phyloP scores from a whole-genome alignment of 331 rosid genomes.

The Telfairia occidentalis region DNA sequence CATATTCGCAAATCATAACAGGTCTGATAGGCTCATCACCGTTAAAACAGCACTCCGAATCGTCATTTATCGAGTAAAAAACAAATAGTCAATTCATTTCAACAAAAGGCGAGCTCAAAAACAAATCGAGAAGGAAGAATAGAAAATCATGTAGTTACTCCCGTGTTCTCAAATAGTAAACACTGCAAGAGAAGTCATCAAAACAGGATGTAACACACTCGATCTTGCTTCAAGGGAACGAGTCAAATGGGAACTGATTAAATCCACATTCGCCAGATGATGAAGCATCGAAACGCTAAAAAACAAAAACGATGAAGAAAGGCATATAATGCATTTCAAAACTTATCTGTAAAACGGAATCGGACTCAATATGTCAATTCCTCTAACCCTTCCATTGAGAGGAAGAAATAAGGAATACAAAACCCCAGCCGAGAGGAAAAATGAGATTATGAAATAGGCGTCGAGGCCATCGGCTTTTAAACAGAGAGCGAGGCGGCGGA shows the following conservation, averaged over 20 bases:
- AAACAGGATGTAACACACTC: slow-evolving; percentile 10
- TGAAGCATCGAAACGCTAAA: slow-evolving; percentile 2
- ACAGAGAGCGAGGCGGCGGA: not conserved
- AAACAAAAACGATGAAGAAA: not conserved
- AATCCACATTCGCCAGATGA: slow-evolving; percentile 22
- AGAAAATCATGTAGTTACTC: slow-evolving; percentile 4
- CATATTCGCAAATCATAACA: slow-evolving; percentile 23
- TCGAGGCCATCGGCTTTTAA: not conserved
- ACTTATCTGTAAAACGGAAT: not conserved
- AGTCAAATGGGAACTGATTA: slow-evolving; percentile 18
- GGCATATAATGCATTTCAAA: no score
- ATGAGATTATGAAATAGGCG: not conserved
- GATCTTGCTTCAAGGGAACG: slow-evolving; percentile 23
- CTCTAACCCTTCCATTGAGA: not conserved
- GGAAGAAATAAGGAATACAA: no score
- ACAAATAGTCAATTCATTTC: not conserved
- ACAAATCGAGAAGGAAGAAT: not conserved
- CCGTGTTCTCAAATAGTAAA: not conserved
- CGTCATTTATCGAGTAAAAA: not conserved
- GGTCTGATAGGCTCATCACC: slow-evolving; percentile 23
- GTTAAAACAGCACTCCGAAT: not conserved
- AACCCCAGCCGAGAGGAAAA: not conserved
- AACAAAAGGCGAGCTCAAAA: not conserved
- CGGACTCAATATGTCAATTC: not conserved
- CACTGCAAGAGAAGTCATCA: not conserved